Evolutionary conservation across 257 asterid species (phyloP).

Genomic region (Solanum dulcamara): DNA sequence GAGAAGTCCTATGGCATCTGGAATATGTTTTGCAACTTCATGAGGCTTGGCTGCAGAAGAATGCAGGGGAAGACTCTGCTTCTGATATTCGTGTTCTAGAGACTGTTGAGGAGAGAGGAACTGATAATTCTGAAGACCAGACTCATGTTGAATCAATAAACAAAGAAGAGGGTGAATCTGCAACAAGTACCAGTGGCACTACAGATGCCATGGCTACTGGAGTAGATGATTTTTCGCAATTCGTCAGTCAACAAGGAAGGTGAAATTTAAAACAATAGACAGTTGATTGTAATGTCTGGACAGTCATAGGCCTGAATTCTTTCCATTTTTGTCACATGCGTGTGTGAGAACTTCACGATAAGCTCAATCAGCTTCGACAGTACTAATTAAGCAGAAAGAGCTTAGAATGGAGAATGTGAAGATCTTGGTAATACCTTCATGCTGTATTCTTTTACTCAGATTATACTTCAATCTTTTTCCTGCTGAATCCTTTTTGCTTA

Average conservation of each 20-base stretch:
- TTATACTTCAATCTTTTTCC: neutral
- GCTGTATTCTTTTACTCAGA: neutral
- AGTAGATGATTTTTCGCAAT: slow-evolving; percentile 32
- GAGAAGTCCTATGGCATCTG: slow-evolving; percentile 79
- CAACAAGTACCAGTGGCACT: neutral
- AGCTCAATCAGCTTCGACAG: neutral
- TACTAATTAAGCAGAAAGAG: neutral
- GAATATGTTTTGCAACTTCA: slow-evolving; percentile 68
- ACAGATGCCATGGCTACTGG: slow-evolving; percentile 22
- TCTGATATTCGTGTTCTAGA: slow-evolving; percentile 1
- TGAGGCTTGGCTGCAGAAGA: slow-evolving; percentile 55
- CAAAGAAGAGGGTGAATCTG: slow-evolving; percentile 5
- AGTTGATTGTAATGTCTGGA: neutral
- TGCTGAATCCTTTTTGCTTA: neutral
- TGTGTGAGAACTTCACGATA: neutral
- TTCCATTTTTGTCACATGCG: neutral
- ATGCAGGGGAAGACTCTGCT: slow-evolving; percentile 25
- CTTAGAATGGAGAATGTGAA: neutral
- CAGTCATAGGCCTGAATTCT: neutral
- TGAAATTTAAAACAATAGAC: slow-evolving; percentile 1
- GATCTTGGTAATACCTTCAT: neutral
- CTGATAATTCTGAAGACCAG: slow-evolving; percentile 3
- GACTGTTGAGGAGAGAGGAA: slow-evolving; percentile 19
- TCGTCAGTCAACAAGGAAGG: slow-evolving; percentile 35
- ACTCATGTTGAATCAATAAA: neutral